Evolutionary conservation across 2,329 filamentous ascomycete species (phyloP), one percentile per base, ranked within the genome.

Genomic region (Xylariaceae sp.): DNA sequence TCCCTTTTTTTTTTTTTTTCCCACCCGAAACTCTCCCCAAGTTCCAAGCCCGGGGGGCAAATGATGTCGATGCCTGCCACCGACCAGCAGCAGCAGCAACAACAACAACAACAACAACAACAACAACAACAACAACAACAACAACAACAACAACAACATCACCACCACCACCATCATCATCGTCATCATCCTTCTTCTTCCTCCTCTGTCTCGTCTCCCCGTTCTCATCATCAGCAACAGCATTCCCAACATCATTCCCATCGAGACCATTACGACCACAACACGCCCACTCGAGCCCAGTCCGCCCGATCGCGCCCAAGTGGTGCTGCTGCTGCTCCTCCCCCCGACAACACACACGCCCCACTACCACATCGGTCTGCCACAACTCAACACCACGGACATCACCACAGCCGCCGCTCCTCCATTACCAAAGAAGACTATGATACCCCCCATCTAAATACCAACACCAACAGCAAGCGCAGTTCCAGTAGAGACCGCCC

Each of bases 381-480:
- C 23, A 63, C 59, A 21, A 45, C 53, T 40, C 57, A 57, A 53
- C 64, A 58, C 42, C 59, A 58, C 49, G 63, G 64, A 49, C 69
- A 63, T 43, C 65, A 67, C 55, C 67, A 65, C 47, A 66, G 63
- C 54, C 65, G 62, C 57, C 64, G 64, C 44, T 55, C 55, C 39
- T 68, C 70, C 27, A 57, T 70, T 42, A 69, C 71, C 44, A 81
- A 85, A 60, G 76, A 84, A 65, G 87, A 93, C 68, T 83, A 83
- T 72, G 88, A 92, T 69, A 77, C 83, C 58, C 74, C 77, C 58
- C 83, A 83, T 71, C n/a, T n/a, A n/a, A n/a, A n/a, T n/a, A 67
- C 86, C 70, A 77, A 80, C 58, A 73, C 77, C 43, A 71, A 79
- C 70, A 55, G 76, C 73, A 68, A 81, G 78, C 77, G 82, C 68